Evolutionary conservation across 768 basidiomycete species (phyloP).

Genomic region (Asterophora parasitica): DNA sequence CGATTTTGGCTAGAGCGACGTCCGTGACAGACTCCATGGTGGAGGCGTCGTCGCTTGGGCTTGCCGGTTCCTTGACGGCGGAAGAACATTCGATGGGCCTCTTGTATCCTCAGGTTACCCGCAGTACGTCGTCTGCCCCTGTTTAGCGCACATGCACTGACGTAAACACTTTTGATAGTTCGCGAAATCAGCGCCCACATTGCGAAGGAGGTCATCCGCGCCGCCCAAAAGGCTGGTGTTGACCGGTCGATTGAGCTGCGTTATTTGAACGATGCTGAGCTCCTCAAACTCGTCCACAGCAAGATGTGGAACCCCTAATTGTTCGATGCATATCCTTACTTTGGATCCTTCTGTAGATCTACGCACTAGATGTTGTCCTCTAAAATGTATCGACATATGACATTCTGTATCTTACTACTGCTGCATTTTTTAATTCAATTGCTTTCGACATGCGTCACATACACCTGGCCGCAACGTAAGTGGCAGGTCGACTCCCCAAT

Average conservation of each 20-base stretch:
- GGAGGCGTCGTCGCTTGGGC: conserved; percentile 78
- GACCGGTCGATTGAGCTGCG: conserved; percentile 53
- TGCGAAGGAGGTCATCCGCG: conserved; percentile 69
- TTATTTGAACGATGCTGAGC: conserved; percentile 47
- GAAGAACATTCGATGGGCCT: conserved; percentile 66
- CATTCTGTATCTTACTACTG: no score
- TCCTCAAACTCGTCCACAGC: conserved; percentile 47
- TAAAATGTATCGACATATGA: no score
- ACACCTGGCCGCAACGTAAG: no score
- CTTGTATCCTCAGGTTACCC: conserved; percentile 79
- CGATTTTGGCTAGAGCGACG: conserved; percentile 64
- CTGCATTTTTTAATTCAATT: no score
- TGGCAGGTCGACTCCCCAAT: no score
- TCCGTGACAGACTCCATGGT: conserved; percentile 85
- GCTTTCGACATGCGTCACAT: no score
- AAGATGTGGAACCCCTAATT: conserved; percentile 71
- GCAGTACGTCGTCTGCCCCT: conserved; percentile 38
- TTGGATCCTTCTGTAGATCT: background rate
- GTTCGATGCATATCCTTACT: background rate
- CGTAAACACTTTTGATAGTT: conserved; percentile 32
- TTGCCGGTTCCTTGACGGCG: conserved; percentile 65
- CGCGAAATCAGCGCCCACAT: conserved; percentile 80
- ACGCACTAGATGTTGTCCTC: no score
- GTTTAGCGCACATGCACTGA: background rate
- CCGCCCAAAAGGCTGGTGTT: conserved; percentile 71